Conservation (phyloP, 2,329 filamentous ascomycete genomes). For the Alternaria conjuncta region DNA sequence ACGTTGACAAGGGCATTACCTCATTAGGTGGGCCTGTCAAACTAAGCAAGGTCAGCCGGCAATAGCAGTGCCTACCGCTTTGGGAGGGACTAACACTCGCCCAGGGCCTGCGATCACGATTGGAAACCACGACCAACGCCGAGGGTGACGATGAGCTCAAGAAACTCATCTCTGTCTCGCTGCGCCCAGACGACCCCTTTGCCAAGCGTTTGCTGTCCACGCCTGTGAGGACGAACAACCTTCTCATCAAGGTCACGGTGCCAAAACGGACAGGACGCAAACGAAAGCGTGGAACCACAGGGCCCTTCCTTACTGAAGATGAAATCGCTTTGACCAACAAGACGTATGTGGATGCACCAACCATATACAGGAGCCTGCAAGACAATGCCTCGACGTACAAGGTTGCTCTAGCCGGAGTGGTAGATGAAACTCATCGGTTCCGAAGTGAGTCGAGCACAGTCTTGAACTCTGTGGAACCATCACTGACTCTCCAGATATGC, state of each 20-base stretch:
- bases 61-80: constrained; percentile 2
- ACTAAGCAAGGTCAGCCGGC: constrained; percentile 57
- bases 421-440: constrained; percentile 86
- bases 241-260: constrained; percentile 84
- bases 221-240: constrained; percentile 77
- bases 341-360: constrained; percentile 28
- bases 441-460: constrained; percentile 59
- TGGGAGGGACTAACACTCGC: constrained; percentile 14
- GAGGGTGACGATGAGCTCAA: constrained; percentile 49
- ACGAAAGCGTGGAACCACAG: constrained; percentile 78
- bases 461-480: background rate
- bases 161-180: constrained; percentile 68
- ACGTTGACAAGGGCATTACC: constrained; percentile 67
- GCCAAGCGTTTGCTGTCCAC: constrained; percentile 80
- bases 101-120: constrained; percentile 37
- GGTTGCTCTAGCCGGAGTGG: constrained; percentile 72
- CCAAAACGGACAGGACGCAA: constrained; percentile 87
- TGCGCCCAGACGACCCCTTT: constrained; percentile 80
- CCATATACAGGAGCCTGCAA: constrained; percentile 67
- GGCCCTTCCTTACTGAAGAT: constrained; percentile 60
- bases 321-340: constrained; percentile 12
- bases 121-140: constrained; percentile 28
- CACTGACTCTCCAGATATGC: constrained; percentile 60
- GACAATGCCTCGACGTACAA: constrained; percentile 74
- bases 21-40: constrained; percentile 65